phyloP scores from a whole-genome alignment of 2,329 filamentous ascomycete genomes.

The Lachnellula suecica region DNA sequence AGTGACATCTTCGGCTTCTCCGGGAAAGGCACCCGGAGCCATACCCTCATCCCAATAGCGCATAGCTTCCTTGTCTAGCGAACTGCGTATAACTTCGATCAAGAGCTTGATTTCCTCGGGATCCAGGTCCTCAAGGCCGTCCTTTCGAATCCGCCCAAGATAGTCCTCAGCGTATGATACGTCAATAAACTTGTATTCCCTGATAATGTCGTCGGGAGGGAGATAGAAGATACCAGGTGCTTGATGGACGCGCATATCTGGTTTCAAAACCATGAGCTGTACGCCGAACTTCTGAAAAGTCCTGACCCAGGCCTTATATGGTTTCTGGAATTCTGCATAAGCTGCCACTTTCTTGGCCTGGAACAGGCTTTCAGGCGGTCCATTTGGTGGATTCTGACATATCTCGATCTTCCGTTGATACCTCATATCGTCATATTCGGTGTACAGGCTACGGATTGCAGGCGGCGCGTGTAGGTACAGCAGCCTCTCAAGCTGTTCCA shows the following conservation, averaged over 20 bases:
- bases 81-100: neutral
- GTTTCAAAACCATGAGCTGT: constrained; percentile 1
- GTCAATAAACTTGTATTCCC: neutral
- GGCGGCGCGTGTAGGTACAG: neutral
- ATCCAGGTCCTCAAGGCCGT: neutral
- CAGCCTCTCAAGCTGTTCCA: neutral
- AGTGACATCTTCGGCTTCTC: neutral
- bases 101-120: neutral
- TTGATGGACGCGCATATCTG: neutral
- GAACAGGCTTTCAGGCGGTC: neutral
- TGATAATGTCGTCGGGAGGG: neutral
- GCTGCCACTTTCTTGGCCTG: neutral
- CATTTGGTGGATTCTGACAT: too few species aligned
- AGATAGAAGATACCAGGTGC: neutral
- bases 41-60: neutral
- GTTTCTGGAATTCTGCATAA: neutral
- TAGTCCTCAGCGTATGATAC: neutral
- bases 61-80: too few species aligned
- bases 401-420: neutral
- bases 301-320: neutral
- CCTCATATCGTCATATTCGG: neutral
- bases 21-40: neutral
- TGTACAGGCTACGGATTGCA: neutral
- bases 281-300: neutral
- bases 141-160: neutral